Evolutionary conservation across 345 rosid species (phyloP), one percentile per base, ranked within the genome.

Genomic region (Lumnitzera racemosa): DNA sequence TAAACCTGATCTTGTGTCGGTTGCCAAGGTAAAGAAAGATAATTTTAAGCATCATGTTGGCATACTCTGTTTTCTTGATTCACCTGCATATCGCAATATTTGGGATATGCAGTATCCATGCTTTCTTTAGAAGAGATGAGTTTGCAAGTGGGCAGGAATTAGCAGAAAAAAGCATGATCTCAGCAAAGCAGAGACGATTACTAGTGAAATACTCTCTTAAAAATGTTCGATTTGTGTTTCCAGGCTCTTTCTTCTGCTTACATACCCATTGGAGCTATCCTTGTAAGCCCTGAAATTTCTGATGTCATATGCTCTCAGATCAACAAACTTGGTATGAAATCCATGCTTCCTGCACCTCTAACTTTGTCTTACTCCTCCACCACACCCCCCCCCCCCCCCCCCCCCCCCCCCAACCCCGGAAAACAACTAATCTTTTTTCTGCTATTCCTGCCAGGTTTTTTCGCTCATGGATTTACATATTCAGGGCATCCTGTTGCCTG

Each of bases 401-500:
- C n/a, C n/a, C n/a, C n/a, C n/a, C n/a, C 13, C 9, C 43, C 10
- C 43, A 0, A 0, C 43, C 43, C 43, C 43, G 0, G 7, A 36
- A 7, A 9, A 50, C 49, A 25, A 55, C 50, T 59, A 14, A 25
- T 63, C 20, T 60, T 29, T 11, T 56, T 60, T 52, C 41, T 55
- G 57, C 31, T 64, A 12, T 20, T 51, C 7, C 47, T 75, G 4
- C 69, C 77, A 94, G 99, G 99, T 62, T 0, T 70, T 48, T 94
- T 90, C 72, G 79, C 92, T 57, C 99, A 94, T 76, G 99, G 99
- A 70, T 94, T 90, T 63, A 90, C 97, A 51, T 88, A 88, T 67
- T 88, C 99, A 20, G 99, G 97, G 64, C 99, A 90, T 76, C 97
- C 96, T 43, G 97, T 90, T 51, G 69, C 97, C 57, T 94, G 99